Evolutionary conservation across 345 rosid species (phyloP).

Genomic region (Boechera retrofracta): DNA sequence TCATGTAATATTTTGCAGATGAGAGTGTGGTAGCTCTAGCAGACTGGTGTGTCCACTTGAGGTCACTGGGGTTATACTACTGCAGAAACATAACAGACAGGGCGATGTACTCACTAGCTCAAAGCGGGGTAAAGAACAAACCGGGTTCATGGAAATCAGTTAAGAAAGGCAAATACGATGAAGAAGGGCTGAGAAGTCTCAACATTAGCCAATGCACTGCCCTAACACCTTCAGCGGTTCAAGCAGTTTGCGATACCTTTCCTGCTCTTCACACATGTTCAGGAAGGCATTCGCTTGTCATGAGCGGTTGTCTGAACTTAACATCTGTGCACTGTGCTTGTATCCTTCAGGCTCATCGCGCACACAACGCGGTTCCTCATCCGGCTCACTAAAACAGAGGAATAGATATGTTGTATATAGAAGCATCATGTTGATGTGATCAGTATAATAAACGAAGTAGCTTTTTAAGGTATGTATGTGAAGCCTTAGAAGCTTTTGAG

Average conservation of each 20-base stretch:
- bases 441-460: constrained; percentile 12
- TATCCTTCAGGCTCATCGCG: constrained; percentile 73
- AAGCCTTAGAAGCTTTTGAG: constrained; percentile 5
- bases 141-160: constrained; percentile 61
- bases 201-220: constrained; percentile 99
- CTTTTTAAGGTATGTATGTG: neutral
- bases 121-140: constrained; percentile 71
- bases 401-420: constrained; percentile 14
- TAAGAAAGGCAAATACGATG: constrained; percentile 54
- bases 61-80: constrained; percentile 84
- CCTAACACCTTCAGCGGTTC: constrained; percentile 91
- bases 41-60: constrained; percentile 70
- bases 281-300: constrained; percentile 91
- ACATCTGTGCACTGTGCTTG: constrained; percentile 96
- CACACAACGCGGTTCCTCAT: constrained; percentile 54
- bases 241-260: constrained; percentile 87
- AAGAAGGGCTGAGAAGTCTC: constrained; percentile 85
- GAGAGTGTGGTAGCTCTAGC: constrained; percentile 93
- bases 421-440: constrained; percentile 27
- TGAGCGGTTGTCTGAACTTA: constrained; percentile 91
- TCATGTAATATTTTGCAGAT: constrained; percentile 52
- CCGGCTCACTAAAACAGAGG: constrained; percentile 61
- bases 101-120: constrained; percentile 86
- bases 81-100: constrained; percentile 88
- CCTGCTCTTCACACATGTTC: constrained; percentile 98